phyloP scores from a whole-genome alignment of 139 green algal species.

The Nannochloris sp. region DNA sequence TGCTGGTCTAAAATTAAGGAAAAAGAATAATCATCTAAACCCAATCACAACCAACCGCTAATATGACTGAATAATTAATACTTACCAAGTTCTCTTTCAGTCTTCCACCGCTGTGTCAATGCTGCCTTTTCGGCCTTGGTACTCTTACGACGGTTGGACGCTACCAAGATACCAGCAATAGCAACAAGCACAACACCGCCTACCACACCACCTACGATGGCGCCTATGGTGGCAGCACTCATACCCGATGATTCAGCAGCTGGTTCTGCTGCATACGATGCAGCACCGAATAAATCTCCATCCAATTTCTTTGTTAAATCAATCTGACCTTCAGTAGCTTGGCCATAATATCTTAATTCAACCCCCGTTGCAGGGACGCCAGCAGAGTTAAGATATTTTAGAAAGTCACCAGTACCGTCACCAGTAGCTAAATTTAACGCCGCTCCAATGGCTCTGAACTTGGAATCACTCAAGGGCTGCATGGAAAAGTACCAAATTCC shows the following conservation, averaged over 20 bases:
- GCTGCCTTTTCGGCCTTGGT: not conserved
- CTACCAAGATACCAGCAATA: not conserved
- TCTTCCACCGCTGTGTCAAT: constrained; percentile 1
- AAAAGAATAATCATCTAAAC: not conserved
- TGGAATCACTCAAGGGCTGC: not conserved
- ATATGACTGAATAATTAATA: not conserved
- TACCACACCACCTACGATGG: constrained; percentile 5
- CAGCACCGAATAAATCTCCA: not conserved
- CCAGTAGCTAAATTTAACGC: not conserved
- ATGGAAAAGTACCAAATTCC: constrained; percentile 11
- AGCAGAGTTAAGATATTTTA: not conserved
- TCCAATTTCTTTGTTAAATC: constrained; percentile 6
- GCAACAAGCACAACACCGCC: not conserved
- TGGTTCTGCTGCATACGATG: not conserved
- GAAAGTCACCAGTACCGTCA: not conserved
- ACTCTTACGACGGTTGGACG: not conserved
- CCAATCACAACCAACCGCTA: not conserved
- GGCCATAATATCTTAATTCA: not conserved
- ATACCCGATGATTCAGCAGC: not conserved
- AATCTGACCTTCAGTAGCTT: not conserved
- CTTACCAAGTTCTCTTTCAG: constrained; percentile 10
- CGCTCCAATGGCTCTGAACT: not conserved
- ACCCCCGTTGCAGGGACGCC: not conserved
- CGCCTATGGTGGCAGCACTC: not conserved
- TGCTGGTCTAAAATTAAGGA: not conserved